Evolutionary conservation across 257 asterid species (phyloP), one percentile per base, ranked within the genome.

Genomic region (Linderniella brevidens): DNA sequence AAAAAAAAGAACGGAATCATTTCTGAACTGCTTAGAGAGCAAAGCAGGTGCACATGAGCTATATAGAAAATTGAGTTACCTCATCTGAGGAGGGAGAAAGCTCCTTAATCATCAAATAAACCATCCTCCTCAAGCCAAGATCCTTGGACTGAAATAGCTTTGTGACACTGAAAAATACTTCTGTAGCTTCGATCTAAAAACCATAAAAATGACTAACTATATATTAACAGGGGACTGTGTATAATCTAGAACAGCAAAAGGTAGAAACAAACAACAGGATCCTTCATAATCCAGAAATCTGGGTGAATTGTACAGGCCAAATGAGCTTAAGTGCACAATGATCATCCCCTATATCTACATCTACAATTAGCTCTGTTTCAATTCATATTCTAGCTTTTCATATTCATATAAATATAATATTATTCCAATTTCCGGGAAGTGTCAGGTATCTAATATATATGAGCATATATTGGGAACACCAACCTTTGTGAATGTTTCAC

Each of bases 401-500:
- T 25, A 25, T 25, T 25, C 32, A 25, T 25, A 25, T 6, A 25
- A n/a, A 25, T 25, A 25, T 25, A 25, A 25, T 25, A 25, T 25
- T 25, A 25, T 6, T 25, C 32, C 32, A 25, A 25, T 25, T 6
- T 25, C n/a, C 3, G 32, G 32, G 32, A 25, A 6, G 32, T 2
- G 32, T 25, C 32, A 6, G 32, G 3, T 25, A 25, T 25, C 32
- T 25, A 6, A 25, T 25, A 25, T 3, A 25, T 25, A 25, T 25
- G n/a, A n/a, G n/a, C 6, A 6, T 25, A 3, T 25, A 25, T 25
- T 25, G 32, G 32, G 32, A 6, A n/a, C 35, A n/a, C 18, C 48
- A 19, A 83, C 92, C 92, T 83, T 83, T 13, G 92, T 82, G 68
- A 90, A 86, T 8, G 78, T 56, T 68, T 90, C 99, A 0, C 99